A percentile compares a stretch with the other conserved stretches of the same genome.
Conservation (phyloP, 306 rosid species). For the Medicago arabica region DNA sequence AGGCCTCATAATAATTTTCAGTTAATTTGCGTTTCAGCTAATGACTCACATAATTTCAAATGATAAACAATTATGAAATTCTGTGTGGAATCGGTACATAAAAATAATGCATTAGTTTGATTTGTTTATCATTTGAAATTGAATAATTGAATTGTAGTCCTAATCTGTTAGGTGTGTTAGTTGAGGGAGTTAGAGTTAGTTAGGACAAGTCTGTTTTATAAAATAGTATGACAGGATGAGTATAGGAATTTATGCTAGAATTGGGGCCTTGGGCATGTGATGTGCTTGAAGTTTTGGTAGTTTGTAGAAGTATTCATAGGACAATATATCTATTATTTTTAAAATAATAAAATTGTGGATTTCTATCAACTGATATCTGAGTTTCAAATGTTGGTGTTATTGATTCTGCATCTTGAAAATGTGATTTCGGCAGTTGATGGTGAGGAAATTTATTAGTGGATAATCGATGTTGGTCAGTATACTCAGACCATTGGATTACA, state of each 20-base stretch:
- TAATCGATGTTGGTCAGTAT: slow-evolving; percentile 2
- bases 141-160: neutral
- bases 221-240: slow-evolving; percentile 11
- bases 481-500: neutral
- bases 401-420: slow-evolving; percentile 14
- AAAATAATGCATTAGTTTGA: slow-evolving; percentile 7
- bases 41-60: slow-evolving; percentile 18
- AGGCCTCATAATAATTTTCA: too few relatives aligned
- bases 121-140: slow-evolving; percentile 29
- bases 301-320: neutral
- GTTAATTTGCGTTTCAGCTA: neutral
- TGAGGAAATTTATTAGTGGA: neutral
- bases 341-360: neutral
- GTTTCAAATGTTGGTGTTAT: neutral
- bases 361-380: slow-evolving; percentile 18
- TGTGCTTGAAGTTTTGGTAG: neutral
- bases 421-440: neutral
- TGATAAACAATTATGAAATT: too few relatives aligned
- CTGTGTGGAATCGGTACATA: neutral
- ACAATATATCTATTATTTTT: slow-evolving; percentile 12
- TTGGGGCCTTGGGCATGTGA: neutral
- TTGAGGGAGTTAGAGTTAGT: slow-evolving; percentile 4
- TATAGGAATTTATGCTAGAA: slow-evolving; percentile 2
- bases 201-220: neutral
- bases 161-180: slow-evolving; percentile 4